Evolutionary conservation across 371 early-diverging fungal genomes (phyloP).

Genomic region (Mucor racemosus): DNA sequence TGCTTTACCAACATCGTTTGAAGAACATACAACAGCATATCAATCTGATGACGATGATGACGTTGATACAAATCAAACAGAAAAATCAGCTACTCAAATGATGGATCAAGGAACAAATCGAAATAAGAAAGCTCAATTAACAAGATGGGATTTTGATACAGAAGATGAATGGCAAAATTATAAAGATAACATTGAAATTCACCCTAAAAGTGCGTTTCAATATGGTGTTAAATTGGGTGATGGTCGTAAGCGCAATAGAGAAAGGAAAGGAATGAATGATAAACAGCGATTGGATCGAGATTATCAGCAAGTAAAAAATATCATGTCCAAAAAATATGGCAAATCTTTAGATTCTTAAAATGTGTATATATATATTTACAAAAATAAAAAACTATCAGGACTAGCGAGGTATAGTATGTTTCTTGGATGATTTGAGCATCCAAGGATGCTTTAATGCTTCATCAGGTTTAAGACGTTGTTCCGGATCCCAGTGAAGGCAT

Average conservation of each 20-base stretch:
- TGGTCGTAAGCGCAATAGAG: constrained; percentile 62
- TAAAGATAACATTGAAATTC: constrained; percentile 70
- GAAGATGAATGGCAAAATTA: constrained; percentile 78
- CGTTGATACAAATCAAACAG: constrained; percentile 11
- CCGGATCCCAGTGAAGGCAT: constrained; percentile 89
- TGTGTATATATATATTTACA: constrained; percentile 1
- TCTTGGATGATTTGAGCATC: constrained; percentile 29
- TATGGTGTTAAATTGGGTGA: constrained; percentile 82
- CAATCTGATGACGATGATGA: constrained; percentile 65
- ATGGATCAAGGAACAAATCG: constrained; percentile 73
- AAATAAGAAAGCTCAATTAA: constrained; percentile 71
- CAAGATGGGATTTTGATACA: constrained; percentile 79
- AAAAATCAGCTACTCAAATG: constrained; percentile 48
- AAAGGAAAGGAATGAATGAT: constrained; percentile 52
- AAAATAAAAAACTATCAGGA: not conserved
- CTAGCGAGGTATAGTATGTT: constrained; percentile 9
- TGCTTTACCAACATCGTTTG: constrained; percentile 53
- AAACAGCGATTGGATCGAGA: constrained; percentile 71
- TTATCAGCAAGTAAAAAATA: constrained; percentile 67
- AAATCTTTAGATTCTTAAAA: constrained; percentile 28
- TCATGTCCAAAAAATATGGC: constrained; percentile 72
- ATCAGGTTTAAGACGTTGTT: constrained; percentile 78
- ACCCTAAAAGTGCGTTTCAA: constrained; percentile 79
- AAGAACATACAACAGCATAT: constrained; percentile 49
- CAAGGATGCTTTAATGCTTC: constrained; percentile 81